These are phyloP conservation scores for Amaranthus tricolor DNA, from an alignment of 179 eudicot species.

Conservation along the genomic window DNA sequence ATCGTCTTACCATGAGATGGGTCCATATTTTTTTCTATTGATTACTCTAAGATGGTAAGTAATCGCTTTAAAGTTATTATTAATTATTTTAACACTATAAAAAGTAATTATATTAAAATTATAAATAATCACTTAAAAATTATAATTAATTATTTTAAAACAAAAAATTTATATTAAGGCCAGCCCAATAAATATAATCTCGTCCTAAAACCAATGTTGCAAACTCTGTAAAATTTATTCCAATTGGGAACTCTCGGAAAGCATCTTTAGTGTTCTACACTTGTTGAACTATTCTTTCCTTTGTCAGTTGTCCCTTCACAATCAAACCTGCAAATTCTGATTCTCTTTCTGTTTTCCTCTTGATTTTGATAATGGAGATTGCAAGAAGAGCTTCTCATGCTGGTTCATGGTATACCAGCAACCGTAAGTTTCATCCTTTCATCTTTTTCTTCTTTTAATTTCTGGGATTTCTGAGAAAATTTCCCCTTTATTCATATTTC, in stretches of 20 bases:
- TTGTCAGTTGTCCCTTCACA: neutral
- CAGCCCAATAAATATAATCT: too few relatives aligned
- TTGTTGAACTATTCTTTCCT: neutral
- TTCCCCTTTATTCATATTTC: neutral
- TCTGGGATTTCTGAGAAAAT: too few relatives aligned
- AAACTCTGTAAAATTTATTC: neutral
- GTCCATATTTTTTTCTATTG: too few relatives aligned
- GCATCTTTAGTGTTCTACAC: neutral
- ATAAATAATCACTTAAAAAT: too few relatives aligned
- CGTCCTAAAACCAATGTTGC: too few relatives aligned
- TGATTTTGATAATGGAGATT: slow-evolving; percentile 41
- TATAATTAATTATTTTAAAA: too few relatives aligned
- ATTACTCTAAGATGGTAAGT: neutral
- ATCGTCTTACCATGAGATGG: too few relatives aligned
- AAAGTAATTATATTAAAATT: too few relatives aligned
- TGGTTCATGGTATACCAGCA: slow-evolving; percentile 95
- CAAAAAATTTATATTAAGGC: too few relatives aligned
- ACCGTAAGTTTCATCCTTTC: slow-evolving; percentile 50
- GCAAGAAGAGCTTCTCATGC: slow-evolving; percentile 84
- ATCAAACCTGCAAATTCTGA: neutral
- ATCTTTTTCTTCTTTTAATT: neutral
- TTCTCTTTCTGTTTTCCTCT: slow-evolving; percentile 17
- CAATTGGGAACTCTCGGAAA: neutral
- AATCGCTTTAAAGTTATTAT: too few relatives aligned
- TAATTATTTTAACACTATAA: too few relatives aligned